A percentile compares a stretch with the other conserved stretches of the same genome.
These are phyloP conservation scores for Phytophthora agathidicida DNA, from an alignment of 352 stramenopile species.

Conservation along the genomic window DNA sequence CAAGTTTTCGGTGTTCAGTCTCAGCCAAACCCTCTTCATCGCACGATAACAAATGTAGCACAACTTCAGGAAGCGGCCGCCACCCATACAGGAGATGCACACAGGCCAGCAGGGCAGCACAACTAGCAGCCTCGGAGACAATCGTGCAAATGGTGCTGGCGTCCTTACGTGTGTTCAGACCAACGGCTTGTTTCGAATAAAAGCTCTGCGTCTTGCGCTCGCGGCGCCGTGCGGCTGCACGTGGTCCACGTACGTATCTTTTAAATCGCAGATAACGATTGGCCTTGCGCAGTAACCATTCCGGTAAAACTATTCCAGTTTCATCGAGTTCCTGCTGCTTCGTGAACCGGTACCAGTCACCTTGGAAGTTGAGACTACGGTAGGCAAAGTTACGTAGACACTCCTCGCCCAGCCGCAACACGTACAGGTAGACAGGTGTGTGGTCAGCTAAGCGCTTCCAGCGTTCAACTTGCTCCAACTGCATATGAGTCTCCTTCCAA, in stretches of 20 bases:
- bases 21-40: conserved; percentile 26
- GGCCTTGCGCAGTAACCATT: conserved; percentile 79
- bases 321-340: conserved; percentile 56
- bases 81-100: conserved; percentile 82
- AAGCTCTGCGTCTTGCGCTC: conserved; percentile 77
- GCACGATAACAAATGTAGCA: conserved; percentile 65
- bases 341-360: conserved; percentile 62
- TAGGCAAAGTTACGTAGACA: conserved; percentile 82
- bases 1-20: conserved; percentile 29
- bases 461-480: conserved; percentile 56
- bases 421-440: conserved; percentile 82
- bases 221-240: conserved; percentile 56
- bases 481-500: conserved; percentile 71
- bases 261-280: conserved; percentile 88
- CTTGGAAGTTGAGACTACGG: conserved; percentile 82
- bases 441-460: conserved; percentile 83
- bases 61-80: conserved; percentile 65
- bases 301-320: conserved; percentile 41
- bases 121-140: conserved; percentile 78
- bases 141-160: conserved; percentile 73
- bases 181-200: conserved; percentile 67
- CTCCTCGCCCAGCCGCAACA: conserved; percentile 81
- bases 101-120: conserved; percentile 78
- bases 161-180: conserved; percentile 63
- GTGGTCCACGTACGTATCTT: conserved; percentile 75